These are phyloP conservation scores for Mrakia gelida DNA, from an alignment of 768 basidiomycete species.

Conservation along the genomic window DNA sequence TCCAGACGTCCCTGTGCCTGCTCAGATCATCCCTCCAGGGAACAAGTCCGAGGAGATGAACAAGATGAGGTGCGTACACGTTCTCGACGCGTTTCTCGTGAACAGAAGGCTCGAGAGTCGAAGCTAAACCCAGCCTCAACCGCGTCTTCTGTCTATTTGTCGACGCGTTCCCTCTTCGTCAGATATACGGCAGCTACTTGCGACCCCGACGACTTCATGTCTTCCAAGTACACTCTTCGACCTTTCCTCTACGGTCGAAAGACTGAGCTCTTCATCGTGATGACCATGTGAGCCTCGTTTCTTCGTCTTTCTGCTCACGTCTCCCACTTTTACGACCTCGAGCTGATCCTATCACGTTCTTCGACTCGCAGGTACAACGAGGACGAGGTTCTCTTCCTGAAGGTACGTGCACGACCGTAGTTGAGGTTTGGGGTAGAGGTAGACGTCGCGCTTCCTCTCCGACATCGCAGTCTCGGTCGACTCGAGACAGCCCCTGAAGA, in stretches of 20 bases:
- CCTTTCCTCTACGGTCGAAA: slow-evolving; percentile 4
- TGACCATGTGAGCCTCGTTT: background rate
- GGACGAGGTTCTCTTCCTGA: slow-evolving; percentile 21
- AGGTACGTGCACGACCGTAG: background rate
- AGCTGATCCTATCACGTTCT: no score
- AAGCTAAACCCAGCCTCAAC: no score
- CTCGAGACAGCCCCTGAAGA: background rate
- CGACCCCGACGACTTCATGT: slow-evolving; percentile 41
- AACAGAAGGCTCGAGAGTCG: background rate
- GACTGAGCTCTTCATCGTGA: slow-evolving; percentile 28
- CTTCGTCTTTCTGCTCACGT: no score
- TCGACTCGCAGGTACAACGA: slow-evolving; percentile 15
- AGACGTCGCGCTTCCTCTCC: no score
- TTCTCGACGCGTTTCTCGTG: background rate
- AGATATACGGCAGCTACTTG: background rate
- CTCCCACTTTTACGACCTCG: no score
- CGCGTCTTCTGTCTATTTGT: no score
- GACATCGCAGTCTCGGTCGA: background rate
- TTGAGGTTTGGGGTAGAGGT: no score
- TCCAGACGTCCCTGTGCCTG: slow-evolving; percentile 1
- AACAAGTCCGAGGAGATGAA: slow-evolving; percentile 16
- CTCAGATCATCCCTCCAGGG: slow-evolving; percentile 16
- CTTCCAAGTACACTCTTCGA: background rate
- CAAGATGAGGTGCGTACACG: slow-evolving; percentile 16
- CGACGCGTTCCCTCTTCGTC: background rate